phyloP scores from a whole-genome alignment of 768 basidiomycete species.

The Gloeophyllum trabeum region DNA sequence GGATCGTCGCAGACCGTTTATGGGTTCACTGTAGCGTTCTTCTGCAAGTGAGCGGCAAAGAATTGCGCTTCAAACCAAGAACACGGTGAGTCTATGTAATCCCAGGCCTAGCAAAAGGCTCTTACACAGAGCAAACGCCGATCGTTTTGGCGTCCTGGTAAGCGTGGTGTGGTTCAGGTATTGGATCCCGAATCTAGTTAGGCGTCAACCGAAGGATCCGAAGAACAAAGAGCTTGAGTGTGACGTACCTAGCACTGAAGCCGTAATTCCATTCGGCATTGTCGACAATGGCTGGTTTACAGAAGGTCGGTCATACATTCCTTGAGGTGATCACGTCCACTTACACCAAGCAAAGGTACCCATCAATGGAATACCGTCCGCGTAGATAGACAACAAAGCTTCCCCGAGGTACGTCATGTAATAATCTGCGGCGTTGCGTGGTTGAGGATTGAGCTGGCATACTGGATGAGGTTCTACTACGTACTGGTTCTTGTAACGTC shows the following conservation, averaged over 20 bases:
- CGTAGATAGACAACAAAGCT: constrained; percentile 34
- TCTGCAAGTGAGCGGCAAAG: too few species aligned
- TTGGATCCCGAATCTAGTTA: constrained; percentile 35
- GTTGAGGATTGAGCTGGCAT: too few species aligned
- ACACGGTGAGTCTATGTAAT: too few species aligned
- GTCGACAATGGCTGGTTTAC: constrained; percentile 29
- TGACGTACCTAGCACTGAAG: constrained; percentile 23
- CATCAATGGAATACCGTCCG: constrained; percentile 34
- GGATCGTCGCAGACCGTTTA: too few species aligned
- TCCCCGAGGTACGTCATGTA: constrained; percentile 40
- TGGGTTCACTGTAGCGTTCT: too few species aligned
- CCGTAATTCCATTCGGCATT: constrained; percentile 36
- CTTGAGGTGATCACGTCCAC: too few species aligned
- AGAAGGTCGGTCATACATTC: too few species aligned
- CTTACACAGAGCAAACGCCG: constrained; percentile 18
- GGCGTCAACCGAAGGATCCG: neutral
- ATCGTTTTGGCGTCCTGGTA: constrained; percentile 34
- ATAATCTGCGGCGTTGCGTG: too few species aligned
- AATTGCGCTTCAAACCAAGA: too few species aligned
- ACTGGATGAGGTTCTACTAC: too few species aligned
- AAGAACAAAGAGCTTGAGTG: neutral
- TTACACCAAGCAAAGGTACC: constrained; percentile 38
- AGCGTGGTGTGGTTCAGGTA: constrained; percentile 38
- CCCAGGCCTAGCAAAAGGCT: too few species aligned
- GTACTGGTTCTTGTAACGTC: constrained; percentile 31